Evolutionary conservation across 2,329 filamentous ascomycete species (phyloP).

Genomic region (Ceratocystis destructans): DNA sequence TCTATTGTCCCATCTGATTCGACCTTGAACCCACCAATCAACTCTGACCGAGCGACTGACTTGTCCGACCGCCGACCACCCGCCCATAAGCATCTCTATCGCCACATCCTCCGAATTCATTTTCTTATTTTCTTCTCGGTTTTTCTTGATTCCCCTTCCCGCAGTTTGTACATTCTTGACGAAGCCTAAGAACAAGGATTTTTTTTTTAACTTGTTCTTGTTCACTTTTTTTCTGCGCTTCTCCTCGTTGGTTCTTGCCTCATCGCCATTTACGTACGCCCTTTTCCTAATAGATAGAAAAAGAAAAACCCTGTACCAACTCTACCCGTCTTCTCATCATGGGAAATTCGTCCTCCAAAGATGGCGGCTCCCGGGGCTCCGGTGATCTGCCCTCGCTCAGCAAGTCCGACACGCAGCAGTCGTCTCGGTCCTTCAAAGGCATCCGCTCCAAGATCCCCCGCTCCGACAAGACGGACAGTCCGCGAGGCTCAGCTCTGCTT

Average conservation of each 20-base stretch:
- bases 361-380: constrained; percentile 9
- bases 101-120: neutral
- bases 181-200: neutral
- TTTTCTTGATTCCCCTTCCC: neutral
- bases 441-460: constrained; percentile 84
- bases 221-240: neutral
- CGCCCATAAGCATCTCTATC: constrained; percentile 1
- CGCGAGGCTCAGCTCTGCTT: constrained; percentile 58
- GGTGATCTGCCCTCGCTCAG: constrained; percentile 57
- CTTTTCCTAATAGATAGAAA: too few species aligned
- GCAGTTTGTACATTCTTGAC: neutral
- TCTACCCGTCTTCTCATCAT: constrained; percentile 4
- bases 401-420: constrained; percentile 86
- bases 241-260: neutral
- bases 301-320: neutral
- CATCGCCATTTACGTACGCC: neutral
- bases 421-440: constrained; percentile 69
- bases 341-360: constrained; percentile 18
- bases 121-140: neutral
- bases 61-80: neutral
- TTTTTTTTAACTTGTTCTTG: neutral
- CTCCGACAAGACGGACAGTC: constrained; percentile 59
- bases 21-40: neutral
- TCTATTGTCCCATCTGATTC: neutral
- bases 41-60: constrained; percentile 1